Percentiles rank a stretch among this genome's conserved stretches.
Evolutionary conservation across 2,329 filamentous ascomycete species (phyloP).

Genomic region (Scytalidium lignicola): DNA sequence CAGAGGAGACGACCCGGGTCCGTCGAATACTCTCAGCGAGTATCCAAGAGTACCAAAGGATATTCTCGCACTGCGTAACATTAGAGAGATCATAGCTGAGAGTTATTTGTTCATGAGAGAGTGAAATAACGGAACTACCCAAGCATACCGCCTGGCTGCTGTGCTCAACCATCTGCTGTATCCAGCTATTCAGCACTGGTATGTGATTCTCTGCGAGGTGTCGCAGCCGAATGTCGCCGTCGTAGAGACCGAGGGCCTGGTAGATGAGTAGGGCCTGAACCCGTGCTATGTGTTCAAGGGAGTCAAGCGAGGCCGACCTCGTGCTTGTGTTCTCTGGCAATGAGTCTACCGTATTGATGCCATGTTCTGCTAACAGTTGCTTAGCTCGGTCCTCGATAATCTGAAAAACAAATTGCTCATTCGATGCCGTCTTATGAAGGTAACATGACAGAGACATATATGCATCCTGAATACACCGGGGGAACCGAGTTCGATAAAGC

Average conservation of each 20-base stretch:
- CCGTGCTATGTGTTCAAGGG: constrained; percentile 7
- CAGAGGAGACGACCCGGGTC: constrained; percentile 21
- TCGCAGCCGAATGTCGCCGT: constrained; percentile 23
- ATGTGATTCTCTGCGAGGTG: constrained; percentile 18
- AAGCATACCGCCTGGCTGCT: constrained; percentile 2
- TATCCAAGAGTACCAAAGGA: constrained; percentile 28
- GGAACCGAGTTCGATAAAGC: constrained; percentile 22
- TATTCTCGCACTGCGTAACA: constrained; percentile 11
- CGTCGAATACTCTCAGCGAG: constrained; percentile 27
- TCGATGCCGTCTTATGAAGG: constrained; percentile 19
- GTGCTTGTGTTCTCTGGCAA: neutral
- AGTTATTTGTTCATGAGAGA: neutral
- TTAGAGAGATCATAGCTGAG: constrained; percentile 2
- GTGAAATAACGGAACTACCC: constrained; percentile 2
- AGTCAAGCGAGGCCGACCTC: constrained; percentile 1
- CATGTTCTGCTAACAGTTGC: constrained; percentile 8
- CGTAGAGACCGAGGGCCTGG: constrained; percentile 23
- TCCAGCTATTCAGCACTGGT: constrained; percentile 17
- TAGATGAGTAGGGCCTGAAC: constrained; percentile 22
- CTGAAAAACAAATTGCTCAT: constrained; percentile 19
- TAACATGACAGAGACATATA: constrained; percentile 24
- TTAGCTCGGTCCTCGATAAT: constrained; percentile 19
- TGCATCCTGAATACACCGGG: constrained; percentile 24
- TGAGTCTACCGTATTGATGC: neutral
- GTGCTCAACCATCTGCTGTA: constrained; percentile 8